Base-by-base conservation (phyloP, 495 filamentous ascomycete species). In the Lepraria neglecta region DNA sequence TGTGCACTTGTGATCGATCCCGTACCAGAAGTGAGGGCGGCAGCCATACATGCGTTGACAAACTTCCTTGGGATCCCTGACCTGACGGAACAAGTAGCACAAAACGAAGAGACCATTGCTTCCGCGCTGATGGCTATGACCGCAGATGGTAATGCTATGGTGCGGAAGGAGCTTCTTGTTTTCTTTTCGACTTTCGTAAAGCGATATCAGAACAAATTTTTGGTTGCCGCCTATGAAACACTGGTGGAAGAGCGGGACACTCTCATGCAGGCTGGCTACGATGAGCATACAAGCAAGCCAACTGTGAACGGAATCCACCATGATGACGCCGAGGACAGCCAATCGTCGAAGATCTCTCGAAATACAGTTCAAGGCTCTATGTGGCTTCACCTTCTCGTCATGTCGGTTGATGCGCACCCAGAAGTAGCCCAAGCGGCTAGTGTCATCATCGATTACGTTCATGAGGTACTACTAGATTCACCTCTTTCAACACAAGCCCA, bases 51-150 rank as follows among this genome's bases (percentile, higher is more conserved):
- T 70, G 91, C 95, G 27, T 83, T 97, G 71, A 96, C 89, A 0
- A 91, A 85, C 30, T 97, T 99, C 76, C 74, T 99, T 42, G 91
- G 91, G 35, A 96, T 97, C 57, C 89, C 90, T 0, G 92, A 97
- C 67, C 76, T 96, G 61, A 97, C 94, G 0, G 85, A 92, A 48
- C 90, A 95, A 71, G 89, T 98, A 24, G 87, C 88, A 15, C 82
- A 87, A 61, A 90, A 92, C 47, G 94, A 99, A 73, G 90, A 96
- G 71, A 83, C 84, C 3, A 82, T 97, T 66, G 89, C 94, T 21
- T 86, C 88, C 72, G 86, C 88, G 17, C 78, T 96, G 42, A 78
- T 97, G 19, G 81, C 89, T 44, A 92, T 97, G 86, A 82, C 88
- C 27, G 85, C 88, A 6, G 94, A 99, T 74, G 92, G 91, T 15